Percentiles rank a stretch among this genome's conserved stretches.
These are phyloP conservation scores for Zygoascus ofunaensis DNA, from an alignment of 805 yeast species.

Conservation along the genomic window DNA sequence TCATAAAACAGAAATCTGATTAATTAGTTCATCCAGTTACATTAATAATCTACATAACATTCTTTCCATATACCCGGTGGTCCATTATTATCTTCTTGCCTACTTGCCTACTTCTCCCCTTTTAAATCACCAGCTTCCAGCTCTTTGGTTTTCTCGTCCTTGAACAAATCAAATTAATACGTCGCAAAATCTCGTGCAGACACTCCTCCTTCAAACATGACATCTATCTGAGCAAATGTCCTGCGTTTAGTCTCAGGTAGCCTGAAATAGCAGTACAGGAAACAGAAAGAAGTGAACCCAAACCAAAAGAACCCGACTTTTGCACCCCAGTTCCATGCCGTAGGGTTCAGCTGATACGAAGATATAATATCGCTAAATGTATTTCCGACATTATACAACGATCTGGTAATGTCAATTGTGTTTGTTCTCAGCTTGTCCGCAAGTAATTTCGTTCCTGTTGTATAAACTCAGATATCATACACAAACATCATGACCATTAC, in stretches of 20 bases:
- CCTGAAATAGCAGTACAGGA: slow-evolving; percentile 40
- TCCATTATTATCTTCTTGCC: too few relatives aligned
- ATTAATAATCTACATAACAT: too few relatives aligned
- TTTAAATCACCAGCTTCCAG: too few relatives aligned
- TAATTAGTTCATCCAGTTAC: too few relatives aligned
- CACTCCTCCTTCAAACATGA: slow-evolving; percentile 34
- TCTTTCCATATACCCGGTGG: too few relatives aligned
- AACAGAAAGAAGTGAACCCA: slow-evolving; percentile 27
- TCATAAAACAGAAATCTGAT: too few relatives aligned
- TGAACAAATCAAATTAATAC: neutral
- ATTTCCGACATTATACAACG: slow-evolving; percentile 13
- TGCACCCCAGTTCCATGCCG: slow-evolving; percentile 38
- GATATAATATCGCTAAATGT: slow-evolving; percentile 7
- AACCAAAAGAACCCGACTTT: slow-evolving; percentile 42
- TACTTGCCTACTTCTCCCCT: too few relatives aligned
- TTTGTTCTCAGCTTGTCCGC: slow-evolving; percentile 35
- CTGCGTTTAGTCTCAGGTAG: slow-evolving; percentile 53
- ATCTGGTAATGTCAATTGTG: slow-evolving; percentile 35
- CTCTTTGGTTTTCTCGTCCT: neutral
- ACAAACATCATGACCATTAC: slow-evolving; percentile 35
- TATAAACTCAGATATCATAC: slow-evolving; percentile 35
- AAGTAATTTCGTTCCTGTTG: slow-evolving; percentile 35
- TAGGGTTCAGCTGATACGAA: slow-evolving; percentile 45
- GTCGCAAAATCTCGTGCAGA: slow-evolving; percentile 22
- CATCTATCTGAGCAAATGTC: slow-evolving; percentile 52